These are phyloP conservation scores for Ascoidea asiatica DNA, from an alignment of 805 yeast species.

Conservation along the genomic window DNA sequence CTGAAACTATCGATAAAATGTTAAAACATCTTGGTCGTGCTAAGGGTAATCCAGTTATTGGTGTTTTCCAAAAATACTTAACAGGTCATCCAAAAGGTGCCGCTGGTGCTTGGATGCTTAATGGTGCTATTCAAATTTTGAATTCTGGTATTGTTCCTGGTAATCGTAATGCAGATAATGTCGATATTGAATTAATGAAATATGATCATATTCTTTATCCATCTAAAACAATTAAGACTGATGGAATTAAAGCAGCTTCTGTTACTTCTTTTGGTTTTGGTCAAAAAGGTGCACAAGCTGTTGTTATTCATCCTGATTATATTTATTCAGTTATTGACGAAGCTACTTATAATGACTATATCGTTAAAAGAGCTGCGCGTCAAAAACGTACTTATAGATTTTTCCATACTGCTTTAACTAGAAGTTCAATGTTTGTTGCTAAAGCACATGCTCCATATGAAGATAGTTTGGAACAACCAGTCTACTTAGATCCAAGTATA, in stretches of 20 bases:
- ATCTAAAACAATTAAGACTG: conserved; percentile 84
- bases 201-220: conserved; percentile 88
- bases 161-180: conserved; percentile 95
- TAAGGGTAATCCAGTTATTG: conserved; percentile 94
- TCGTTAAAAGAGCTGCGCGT: conserved; percentile 58
- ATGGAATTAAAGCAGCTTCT: conserved; percentile 94
- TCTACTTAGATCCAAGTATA: conserved; percentile 92
- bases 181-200: conserved; percentile 71
- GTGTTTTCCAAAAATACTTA: conserved; percentile 97
- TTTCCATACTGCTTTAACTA: conserved; percentile 89
- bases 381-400: conserved; percentile 85
- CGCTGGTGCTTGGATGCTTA: conserved; percentile 99
- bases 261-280: conserved; percentile 98
- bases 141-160: conserved; percentile 95
- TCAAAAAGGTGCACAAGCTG: conserved; percentile 97
- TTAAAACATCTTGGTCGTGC: conserved; percentile 91
- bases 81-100: conserved; percentile 99
- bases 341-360: conserved; percentile 59
- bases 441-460: conserved; percentile 90
- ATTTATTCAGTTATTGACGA: conserved; percentile 71
- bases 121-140: conserved; percentile 91
- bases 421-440: conserved; percentile 82
- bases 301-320: conserved; percentile 87
- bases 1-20: conserved; percentile 83
- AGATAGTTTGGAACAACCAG: conserved; percentile 77